These are phyloP conservation scores for Venturia carpophila DNA, from an alignment of 2,329 filamentous ascomycete genomes.

Conservation along the genomic window DNA sequence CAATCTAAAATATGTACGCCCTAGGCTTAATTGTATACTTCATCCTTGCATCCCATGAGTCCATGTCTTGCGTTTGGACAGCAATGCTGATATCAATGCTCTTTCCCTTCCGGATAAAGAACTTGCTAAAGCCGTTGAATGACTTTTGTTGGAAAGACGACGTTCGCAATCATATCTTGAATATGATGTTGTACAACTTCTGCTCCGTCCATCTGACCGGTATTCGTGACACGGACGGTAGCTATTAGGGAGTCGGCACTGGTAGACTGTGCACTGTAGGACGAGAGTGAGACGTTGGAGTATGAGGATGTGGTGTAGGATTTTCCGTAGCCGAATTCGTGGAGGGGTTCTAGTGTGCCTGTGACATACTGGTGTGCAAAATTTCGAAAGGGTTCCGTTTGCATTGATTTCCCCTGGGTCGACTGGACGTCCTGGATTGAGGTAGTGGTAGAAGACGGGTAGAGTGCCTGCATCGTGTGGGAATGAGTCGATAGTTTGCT, in stretches of 20 bases:
- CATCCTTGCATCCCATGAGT: conserved; percentile 53
- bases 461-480: conserved; percentile 52
- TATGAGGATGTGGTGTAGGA: conserved; percentile 56
- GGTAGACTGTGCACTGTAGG: conserved; percentile 42
- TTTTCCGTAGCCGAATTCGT: conserved; percentile 55
- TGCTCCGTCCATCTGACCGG: conserved; percentile 47
- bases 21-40: conserved; percentile 68
- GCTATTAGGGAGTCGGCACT: conserved; percentile 35
- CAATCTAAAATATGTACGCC: conserved; percentile 55
- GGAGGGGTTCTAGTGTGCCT: conserved; percentile 52
- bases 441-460: conserved; percentile 64
- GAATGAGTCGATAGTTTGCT: conserved; percentile 78
- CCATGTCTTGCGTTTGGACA: conserved; percentile 43
- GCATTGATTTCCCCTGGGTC: conserved; percentile 46
- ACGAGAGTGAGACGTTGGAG: conserved; percentile 42
- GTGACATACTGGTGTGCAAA: conserved; percentile 60
- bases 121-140: conserved; percentile 62
- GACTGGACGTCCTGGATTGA: conserved; percentile 49
- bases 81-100: conserved; percentile 48
- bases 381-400: conserved; percentile 48
- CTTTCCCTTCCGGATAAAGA: conserved; percentile 51
- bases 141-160: conserved; percentile 58
- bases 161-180: conserved; percentile 52
- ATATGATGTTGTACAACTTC: conserved; percentile 65
- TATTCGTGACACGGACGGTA: conserved; percentile 55